Conservation (phyloP, 2,329 filamentous ascomycete genomes). For the Metarhizium guizhouense region DNA sequence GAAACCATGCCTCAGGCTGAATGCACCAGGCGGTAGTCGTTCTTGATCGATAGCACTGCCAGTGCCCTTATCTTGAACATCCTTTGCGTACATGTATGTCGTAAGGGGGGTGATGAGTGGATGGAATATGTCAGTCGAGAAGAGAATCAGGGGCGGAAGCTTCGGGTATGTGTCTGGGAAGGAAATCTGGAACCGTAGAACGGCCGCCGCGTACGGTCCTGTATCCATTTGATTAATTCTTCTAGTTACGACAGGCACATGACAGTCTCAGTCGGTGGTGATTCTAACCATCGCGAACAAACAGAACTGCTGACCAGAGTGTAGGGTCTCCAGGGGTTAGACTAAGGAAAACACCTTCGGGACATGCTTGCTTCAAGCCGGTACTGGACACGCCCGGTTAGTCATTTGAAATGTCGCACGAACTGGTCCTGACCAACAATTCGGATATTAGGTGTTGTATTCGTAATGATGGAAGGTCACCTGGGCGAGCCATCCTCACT, state of each 20-base stretch:
- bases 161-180: constrained; percentile 76
- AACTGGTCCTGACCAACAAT: constrained; percentile 53
- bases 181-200: constrained; percentile 82
- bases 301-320: constrained; percentile 85
- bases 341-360: constrained; percentile 78
- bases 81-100: constrained; percentile 87
- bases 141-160: constrained; percentile 75
- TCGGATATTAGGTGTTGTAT: constrained; percentile 72
- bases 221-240: background rate
- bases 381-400: constrained; percentile 40
- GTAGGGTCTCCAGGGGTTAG: constrained; percentile 73
- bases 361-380: constrained; percentile 72
- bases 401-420: background rate
- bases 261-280: background rate
- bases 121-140: constrained; percentile 90
- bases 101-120: constrained; percentile 85
- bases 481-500: constrained; percentile 21
- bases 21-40: constrained; percentile 76
- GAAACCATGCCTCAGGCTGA: constrained; percentile 85
- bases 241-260: background rate
- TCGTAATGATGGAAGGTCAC: constrained; percentile 47
- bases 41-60: constrained; percentile 79
- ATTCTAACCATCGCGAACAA: constrained; percentile 69
- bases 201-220: constrained; percentile 84
- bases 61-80: constrained; percentile 64